phyloP scores from a whole-genome alignment of 1,284 basidiomycete species.

The Rhodotorula mucilaginosa region DNA sequence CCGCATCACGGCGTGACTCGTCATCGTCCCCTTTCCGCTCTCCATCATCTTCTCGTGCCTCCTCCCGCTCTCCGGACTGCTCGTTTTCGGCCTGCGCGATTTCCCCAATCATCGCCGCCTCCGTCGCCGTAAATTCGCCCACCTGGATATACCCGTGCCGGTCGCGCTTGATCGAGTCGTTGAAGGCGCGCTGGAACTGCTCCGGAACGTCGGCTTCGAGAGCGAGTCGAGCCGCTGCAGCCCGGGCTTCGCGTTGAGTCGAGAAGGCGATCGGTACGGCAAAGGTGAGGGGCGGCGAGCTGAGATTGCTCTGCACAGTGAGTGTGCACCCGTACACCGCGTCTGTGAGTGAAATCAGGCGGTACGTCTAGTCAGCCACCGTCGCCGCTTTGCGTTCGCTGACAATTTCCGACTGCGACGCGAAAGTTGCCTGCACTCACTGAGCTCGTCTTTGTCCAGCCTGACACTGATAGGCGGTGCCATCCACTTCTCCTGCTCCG shows the following conservation, averaged over 20 bases:
- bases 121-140: neutral
- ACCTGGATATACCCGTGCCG: conserved; percentile 17
- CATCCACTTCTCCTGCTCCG: conserved; percentile 11
- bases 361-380: neutral
- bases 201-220: conserved; percentile 12
- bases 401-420: too few species aligned
- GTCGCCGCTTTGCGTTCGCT: neutral
- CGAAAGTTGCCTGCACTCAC: neutral
- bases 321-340: conserved; percentile 13
- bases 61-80: too few species aligned
- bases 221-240: conserved; percentile 18
- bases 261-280: neutral
- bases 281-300: neutral
- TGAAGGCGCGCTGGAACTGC: conserved; percentile 2
- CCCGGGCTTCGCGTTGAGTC: conserved; percentile 14
- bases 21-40: neutral
- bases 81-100: too few species aligned
- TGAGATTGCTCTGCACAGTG: neutral
- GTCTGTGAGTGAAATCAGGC: neutral
- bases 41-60: neutral
- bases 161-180: conserved; percentile 3
- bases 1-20: neutral
- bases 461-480: neutral
- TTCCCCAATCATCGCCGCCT: neutral
- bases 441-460: conserved; percentile 15